Evolutionary conservation across 2,329 filamentous ascomycete species (phyloP).

Genomic region (Diplocarpon rosae): DNA sequence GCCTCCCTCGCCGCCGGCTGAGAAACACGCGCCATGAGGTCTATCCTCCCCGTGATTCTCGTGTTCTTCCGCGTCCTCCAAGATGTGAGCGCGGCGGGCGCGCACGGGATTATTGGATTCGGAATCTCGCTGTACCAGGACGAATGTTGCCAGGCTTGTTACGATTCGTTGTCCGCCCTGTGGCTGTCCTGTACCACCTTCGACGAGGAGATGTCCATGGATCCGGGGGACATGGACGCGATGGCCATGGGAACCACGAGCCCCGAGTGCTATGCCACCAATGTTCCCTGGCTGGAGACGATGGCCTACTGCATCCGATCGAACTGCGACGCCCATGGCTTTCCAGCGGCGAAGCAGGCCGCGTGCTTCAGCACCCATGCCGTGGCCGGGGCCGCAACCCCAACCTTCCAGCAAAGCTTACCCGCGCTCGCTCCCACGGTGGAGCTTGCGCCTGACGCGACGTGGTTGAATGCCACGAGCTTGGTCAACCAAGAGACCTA

Average conservation of each 20-base stretch:
- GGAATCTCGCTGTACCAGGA: constrained; percentile 35
- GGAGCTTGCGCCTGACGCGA: background rate
- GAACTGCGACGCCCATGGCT: background rate
- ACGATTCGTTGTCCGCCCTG: constrained; percentile 5
- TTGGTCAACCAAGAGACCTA: background rate
- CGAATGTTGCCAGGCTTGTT: constrained; percentile 3
- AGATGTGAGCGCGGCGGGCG: constrained; percentile 10
- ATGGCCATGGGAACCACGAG: background rate
- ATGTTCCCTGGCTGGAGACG: background rate
- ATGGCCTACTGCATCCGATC: background rate
- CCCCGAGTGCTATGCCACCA: background rate
- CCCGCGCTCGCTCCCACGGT: background rate
- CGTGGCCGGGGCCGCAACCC: background rate
- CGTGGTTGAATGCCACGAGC: background rate
- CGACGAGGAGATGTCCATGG: background rate
- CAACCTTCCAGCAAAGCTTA: background rate
- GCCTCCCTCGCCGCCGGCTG: too few relatives aligned
- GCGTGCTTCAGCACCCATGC: background rate
- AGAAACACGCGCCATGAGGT: too few relatives aligned
- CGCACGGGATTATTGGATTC: constrained; percentile 54
- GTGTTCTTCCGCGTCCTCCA: too few relatives aligned
- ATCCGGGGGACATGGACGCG: background rate
- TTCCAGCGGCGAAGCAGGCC: background rate
- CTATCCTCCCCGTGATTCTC: too few relatives aligned
- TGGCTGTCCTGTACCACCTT: constrained; percentile 6